Conservation (phyloP, 108 stramenopile genomes). For the Parietichytrium sp. region DNA sequence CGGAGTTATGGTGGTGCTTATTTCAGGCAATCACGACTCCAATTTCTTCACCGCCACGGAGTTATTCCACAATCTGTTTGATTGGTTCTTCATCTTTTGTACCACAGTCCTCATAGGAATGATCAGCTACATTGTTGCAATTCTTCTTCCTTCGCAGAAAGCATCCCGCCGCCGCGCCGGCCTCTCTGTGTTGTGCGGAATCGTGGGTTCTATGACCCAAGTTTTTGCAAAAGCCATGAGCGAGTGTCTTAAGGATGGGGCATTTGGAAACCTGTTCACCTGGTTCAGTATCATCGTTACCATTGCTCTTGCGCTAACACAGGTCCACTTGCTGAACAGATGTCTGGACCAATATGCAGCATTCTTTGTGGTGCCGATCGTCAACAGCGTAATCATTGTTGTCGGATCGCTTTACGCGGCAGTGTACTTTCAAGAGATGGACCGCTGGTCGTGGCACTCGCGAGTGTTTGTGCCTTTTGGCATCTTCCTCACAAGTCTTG, state of each 20-base stretch:
- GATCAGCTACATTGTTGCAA: neutral
- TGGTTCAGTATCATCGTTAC: neutral
- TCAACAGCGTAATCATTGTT: constrained; percentile 23
- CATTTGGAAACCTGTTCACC: neutral
- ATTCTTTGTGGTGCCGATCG: constrained; percentile 21
- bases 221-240: constrained; percentile 5
- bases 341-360: constrained; percentile 18
- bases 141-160: neutral
- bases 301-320: neutral
- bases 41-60: neutral
- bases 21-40: neutral
- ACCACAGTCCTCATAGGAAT: neutral
- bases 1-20: constrained; percentile 16
- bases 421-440: constrained; percentile 4
- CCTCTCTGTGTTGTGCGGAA: neutral
- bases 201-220: constrained; percentile 15
- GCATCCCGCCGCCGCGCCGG: neutral
- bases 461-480: neutral
- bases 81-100: neutral
- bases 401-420: constrained; percentile 18
- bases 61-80: neutral
- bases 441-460: neutral
- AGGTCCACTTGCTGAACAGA: neutral
- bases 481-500: neutral
- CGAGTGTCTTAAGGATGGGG: constrained; percentile 11